Conservation (phyloP, 306 rosid genomes). For the Malus domestica region DNA sequence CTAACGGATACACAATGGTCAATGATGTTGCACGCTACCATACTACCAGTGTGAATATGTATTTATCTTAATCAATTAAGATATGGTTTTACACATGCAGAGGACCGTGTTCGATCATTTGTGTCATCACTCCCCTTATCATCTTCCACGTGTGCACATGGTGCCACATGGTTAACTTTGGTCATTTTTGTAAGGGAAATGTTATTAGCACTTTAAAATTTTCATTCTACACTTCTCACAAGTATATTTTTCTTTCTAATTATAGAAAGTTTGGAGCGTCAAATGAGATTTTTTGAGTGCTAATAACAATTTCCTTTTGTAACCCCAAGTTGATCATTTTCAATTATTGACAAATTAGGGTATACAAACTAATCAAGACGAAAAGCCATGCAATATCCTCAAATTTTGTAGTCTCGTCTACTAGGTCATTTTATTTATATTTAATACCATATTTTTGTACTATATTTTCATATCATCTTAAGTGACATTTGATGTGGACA, state of each 20-base stretch:
- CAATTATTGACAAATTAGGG: background rate
- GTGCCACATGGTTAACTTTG: slow-evolving; percentile 47
- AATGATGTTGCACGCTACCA: slow-evolving; percentile 1
- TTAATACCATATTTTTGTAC: no score
- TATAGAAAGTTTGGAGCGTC: no score
- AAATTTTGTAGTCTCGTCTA: no score
- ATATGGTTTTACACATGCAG: background rate
- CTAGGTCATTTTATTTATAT: no score
- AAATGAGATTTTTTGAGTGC: no score
- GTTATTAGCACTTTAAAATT: no score
- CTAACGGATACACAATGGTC: background rate
- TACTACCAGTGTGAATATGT: background rate
- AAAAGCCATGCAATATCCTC: background rate
- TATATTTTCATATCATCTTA: no score
- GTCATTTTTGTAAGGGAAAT: slow-evolving; percentile 5
- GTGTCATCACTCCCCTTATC: slow-evolving; percentile 1
- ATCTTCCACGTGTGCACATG: slow-evolving; percentile 65
- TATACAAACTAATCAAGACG: background rate
- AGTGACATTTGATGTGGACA: no score
- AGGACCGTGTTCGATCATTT: slow-evolving; percentile 1
- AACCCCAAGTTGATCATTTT: background rate
- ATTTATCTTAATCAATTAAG: background rate
- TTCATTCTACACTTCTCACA: no score
- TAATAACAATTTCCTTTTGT: background rate
- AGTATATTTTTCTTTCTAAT: no score